These are phyloP conservation scores for Lantana camara DNA, from an alignment of 257 asterid species.

Conservation along the genomic window DNA sequence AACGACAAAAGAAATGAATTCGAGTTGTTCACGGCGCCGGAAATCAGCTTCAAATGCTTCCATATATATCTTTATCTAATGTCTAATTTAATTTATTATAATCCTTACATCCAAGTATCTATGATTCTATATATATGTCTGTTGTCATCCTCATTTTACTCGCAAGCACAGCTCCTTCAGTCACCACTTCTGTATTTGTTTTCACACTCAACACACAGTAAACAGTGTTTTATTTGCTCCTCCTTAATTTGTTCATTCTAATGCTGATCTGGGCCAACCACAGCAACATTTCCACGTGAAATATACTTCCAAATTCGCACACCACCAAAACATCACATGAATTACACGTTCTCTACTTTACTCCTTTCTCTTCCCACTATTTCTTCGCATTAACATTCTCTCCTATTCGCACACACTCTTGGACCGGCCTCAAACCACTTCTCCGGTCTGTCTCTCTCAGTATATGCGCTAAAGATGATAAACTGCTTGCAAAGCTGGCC, in stretches of 20 bases:
- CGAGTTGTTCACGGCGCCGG: slow-evolving; percentile 50
- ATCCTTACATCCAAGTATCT: background rate
- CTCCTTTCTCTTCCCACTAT: background rate
- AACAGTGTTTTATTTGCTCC: background rate
- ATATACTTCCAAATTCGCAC: background rate
- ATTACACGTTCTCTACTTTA: slow-evolving; percentile 10
- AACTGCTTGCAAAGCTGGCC: slow-evolving; percentile 72
- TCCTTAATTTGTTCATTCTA: background rate
- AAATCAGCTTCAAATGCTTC: slow-evolving; percentile 16
- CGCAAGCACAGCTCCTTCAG: background rate
- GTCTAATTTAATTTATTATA: background rate
- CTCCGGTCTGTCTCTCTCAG: background rate
- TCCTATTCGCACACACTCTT: too few species aligned
- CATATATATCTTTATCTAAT: background rate
- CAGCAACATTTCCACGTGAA: background rate
- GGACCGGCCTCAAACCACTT: background rate
- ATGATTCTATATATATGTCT: slow-evolving; percentile 1
- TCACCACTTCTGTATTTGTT: background rate
- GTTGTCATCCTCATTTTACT: background rate
- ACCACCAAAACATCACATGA: background rate
- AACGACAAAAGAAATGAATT: slow-evolving; percentile 18
- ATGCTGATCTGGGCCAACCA: too few species aligned
- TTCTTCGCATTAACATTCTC: background rate
- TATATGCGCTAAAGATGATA: slow-evolving; percentile 26
- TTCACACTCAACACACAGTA: background rate